Evolutionary conservation across 1,139 yeast species (phyloP).

Genomic region (Lodderomyces pseudojiufengensis): DNA sequence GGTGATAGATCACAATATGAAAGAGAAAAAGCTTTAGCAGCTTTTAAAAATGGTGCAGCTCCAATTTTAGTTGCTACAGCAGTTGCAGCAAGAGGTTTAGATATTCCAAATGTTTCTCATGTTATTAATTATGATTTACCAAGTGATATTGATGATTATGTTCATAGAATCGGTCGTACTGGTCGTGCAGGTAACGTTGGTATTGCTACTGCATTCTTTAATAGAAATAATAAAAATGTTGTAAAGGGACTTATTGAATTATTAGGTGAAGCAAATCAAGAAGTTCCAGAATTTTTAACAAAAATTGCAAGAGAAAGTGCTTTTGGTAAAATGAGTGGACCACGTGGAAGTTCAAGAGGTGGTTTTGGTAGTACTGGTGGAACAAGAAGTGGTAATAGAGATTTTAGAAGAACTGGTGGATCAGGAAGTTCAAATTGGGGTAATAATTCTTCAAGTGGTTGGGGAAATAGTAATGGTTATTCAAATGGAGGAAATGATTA

Average conservation of each 20-base stretch:
- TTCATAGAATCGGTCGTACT: slow-evolving; percentile 99
- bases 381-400: slow-evolving; percentile 49
- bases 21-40: slow-evolving; percentile 94
- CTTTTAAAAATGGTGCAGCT: slow-evolving; percentile 80
- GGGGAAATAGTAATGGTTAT: slow-evolving; percentile 12
- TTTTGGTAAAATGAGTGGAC: slow-evolving; percentile 47
- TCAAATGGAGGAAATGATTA: slow-evolving; percentile 7
- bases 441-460: slow-evolving; percentile 11
- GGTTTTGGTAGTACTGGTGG: slow-evolving; percentile 44
- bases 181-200: slow-evolving; percentile 99
- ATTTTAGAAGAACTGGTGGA: slow-evolving; percentile 51
- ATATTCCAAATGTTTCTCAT: slow-evolving; percentile 97
- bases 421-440: slow-evolving; percentile 24
- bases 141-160: slow-evolving; percentile 95
- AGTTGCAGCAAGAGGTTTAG: slow-evolving; percentile 99
- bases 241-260: slow-evolving; percentile 86
- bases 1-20: slow-evolving; percentile 98
- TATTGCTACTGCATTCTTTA: slow-evolving; percentile 96
- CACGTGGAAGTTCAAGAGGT: slow-evolving; percentile 41
- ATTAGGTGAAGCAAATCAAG: slow-evolving; percentile 95
- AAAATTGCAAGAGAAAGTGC: slow-evolving; percentile 77
- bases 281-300: slow-evolving; percentile 84
- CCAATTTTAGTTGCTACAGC: slow-evolving; percentile 97
- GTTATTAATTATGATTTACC: slow-evolving; percentile 97
- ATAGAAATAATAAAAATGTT: slow-evolving; percentile 89